Base-by-base conservation (phyloP, 1,284 basidiomycete species). In the Ceraceosorus guamensis region DNA sequence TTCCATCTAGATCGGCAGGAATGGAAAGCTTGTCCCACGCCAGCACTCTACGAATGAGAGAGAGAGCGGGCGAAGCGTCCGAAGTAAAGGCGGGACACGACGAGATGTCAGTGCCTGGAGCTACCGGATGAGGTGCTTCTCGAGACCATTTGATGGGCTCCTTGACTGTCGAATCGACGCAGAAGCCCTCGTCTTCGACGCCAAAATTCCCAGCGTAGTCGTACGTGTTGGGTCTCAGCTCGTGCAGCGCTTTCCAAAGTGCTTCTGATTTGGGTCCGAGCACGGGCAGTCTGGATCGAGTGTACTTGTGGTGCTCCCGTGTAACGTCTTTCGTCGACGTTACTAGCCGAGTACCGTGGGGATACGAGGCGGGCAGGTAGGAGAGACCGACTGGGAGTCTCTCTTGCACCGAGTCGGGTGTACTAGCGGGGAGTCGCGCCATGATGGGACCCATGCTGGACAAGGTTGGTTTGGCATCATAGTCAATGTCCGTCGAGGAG, bases 171-270 rank as follows among this genome's bases (percentile, higher is more conserved):
- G 24, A 24, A 3, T 24, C 24, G 24, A 24, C 24, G 24, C 24
- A 24, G 24, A 24, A 24, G 24, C 24, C 24, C 24, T 24, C 24
- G 24, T 24, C 24, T 24, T 24, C 24, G n/a, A 67, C 51, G 3
- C 33, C 46, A 49, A 67, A 69, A 24, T 63, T 66, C 2, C 52
- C 55, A 6, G 66, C 66, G 32, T 70, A 70, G 46, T 70, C 62
- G 14, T 62, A 49, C 5, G 55, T 60, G 24, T 67, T 49, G 2
- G 62, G 56, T 37, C 61, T 54, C 45, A 71, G 68, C 10, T 55
- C 45, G 32, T 71, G 69, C 5, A 71, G 56, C 3, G 62, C 48
- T 33, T 46, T 48, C 68, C 69, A 68, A 18, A 71, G 65, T 16
- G 60, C 49, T 2, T 57, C 16, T 39, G 61, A 63, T 5, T 56